Evolutionary conservation across 225 moss, liverwort and hornwort genomes (phyloP).

Genomic region (Physcomitrium patens): DNA sequence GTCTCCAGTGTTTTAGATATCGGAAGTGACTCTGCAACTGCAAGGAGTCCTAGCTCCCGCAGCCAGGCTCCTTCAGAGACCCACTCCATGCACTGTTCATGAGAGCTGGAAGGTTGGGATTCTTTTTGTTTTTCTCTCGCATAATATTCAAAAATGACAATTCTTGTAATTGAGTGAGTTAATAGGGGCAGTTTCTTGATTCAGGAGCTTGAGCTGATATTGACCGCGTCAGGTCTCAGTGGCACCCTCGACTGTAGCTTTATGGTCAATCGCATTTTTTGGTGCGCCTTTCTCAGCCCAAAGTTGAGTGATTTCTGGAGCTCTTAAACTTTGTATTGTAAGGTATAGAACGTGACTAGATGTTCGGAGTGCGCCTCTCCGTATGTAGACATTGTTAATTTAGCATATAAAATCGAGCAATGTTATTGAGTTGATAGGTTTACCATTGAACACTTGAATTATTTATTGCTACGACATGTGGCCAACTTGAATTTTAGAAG

Average conservation of each 20-base stretch:
- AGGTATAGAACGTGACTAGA: conserved; percentile 26
- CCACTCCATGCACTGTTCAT: conserved; percentile 44
- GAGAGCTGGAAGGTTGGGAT: background rate
- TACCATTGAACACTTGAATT: conserved; percentile 22
- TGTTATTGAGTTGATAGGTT: conserved; percentile 17
- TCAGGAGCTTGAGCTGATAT: conserved; percentile 2
- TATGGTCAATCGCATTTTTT: conserved; percentile 26
- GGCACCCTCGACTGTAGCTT: background rate
- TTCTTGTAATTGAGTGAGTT: no score
- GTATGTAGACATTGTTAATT: conserved; percentile 16
- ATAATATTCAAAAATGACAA: no score
- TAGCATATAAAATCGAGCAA: background rate
- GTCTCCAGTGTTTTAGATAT: conserved; percentile 33
- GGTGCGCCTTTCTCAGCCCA: conserved; percentile 19
- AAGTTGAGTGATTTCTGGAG: background rate
- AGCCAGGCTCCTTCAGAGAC: conserved; percentile 35
- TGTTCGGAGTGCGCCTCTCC: conserved; percentile 29
- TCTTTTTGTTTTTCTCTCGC: no score
- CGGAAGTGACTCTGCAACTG: conserved; percentile 40
- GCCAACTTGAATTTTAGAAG: conserved; percentile 21
- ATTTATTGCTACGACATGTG: conserved; percentile 20
- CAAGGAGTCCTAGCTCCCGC: conserved; percentile 40
- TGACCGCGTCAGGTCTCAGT: background rate
- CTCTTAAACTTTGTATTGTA: conserved; percentile 21
- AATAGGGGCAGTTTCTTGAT: no score